phyloP scores from a whole-genome alignment of 805 yeast genomes.

The Candida ponderosae region DNA sequence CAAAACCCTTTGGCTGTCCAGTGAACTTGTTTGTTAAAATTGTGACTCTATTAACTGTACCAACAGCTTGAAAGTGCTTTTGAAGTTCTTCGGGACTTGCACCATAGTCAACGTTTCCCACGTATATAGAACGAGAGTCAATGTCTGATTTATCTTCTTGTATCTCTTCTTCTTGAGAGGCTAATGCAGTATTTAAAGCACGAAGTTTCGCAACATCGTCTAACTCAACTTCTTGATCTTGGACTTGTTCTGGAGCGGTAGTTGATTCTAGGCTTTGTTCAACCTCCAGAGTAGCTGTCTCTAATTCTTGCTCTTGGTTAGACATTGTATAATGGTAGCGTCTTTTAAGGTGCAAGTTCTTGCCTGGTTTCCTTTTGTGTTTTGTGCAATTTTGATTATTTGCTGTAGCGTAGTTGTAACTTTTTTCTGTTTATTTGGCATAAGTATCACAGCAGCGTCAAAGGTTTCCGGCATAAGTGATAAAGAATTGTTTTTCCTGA shows the following conservation, averaged over 20 bases:
- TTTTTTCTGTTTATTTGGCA: too few species aligned
- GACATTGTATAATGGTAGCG: too few species aligned
- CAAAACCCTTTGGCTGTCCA: constrained; percentile 83
- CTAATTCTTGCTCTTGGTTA: background rate
- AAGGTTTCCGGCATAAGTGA: too few species aligned
- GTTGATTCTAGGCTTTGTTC: constrained; percentile 1
- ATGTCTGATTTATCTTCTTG: constrained; percentile 50
- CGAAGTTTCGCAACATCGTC: constrained; percentile 56
- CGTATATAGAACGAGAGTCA: constrained; percentile 73
- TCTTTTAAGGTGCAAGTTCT: too few species aligned
- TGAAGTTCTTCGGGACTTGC: constrained; percentile 76
- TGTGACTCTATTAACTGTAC: constrained; percentile 73
- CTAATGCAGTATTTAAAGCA: constrained; percentile 45
- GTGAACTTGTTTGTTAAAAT: constrained; percentile 65
- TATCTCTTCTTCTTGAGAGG: constrained; percentile 31
- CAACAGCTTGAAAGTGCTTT: constrained; percentile 60
- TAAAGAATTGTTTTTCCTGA: too few species aligned
- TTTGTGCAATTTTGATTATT: too few species aligned
- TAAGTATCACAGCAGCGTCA: too few species aligned
- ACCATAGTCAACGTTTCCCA: constrained; percentile 79
- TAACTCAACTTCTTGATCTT: constrained; percentile 20
- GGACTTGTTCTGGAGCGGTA: background rate
- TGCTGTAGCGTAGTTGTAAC: too few species aligned
- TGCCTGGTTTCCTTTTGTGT: too few species aligned
- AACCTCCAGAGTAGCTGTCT: background rate